Evolutionary conservation across 2,329 filamentous ascomycete species (phyloP), one percentile per base, ranked within the genome.

Genomic region (Meredithiella fracta): DNA sequence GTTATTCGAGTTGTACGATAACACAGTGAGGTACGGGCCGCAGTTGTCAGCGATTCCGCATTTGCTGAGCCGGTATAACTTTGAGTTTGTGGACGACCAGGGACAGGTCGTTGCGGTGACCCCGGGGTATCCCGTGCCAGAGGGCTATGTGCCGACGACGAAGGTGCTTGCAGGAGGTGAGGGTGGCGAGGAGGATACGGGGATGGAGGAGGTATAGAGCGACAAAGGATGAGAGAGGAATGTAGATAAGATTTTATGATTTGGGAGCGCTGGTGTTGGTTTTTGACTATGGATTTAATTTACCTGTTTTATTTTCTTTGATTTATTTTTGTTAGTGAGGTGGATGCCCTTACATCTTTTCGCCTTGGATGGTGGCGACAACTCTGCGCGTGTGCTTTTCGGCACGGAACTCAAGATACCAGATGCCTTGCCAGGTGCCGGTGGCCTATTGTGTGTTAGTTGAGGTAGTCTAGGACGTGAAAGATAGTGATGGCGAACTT

Each of bases 1-100:
- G 0, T 76, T 98, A 0, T 97, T 97, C 70, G 92, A 98, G 71
- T 80, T 98, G 40, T 98, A 98, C 73, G 92, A 98, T 65, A 98
- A 98, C 69, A 95, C 88, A 0, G 85, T 84, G 11, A 78, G 92
- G 59, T 98, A 98, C 67, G 92, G 92, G 0, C 92, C 92, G 3
- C 92, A 98, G 67, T 80, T 98, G 15, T 94, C 90, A 1, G 92
- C 92, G 1, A 97, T 98, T 57, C 92, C 92, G 0, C 92, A 98
- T 67, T 77, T 97, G 3, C 78, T 98, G 9, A 95, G 89, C 61
- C 79, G 89, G 55, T 98, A 97, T 72, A 94, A 96, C 70, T 97
- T 97, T 66, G 90, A 98, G 66, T 97, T 95, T 63, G 85, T 97
- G 47, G 88, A 98, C 67, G 92, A 98, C 70, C 78, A 87, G 51